These are phyloP conservation scores for Arachis hypogaea DNA, from an alignment of 306 rosid genomes.

Conservation along the genomic window DNA sequence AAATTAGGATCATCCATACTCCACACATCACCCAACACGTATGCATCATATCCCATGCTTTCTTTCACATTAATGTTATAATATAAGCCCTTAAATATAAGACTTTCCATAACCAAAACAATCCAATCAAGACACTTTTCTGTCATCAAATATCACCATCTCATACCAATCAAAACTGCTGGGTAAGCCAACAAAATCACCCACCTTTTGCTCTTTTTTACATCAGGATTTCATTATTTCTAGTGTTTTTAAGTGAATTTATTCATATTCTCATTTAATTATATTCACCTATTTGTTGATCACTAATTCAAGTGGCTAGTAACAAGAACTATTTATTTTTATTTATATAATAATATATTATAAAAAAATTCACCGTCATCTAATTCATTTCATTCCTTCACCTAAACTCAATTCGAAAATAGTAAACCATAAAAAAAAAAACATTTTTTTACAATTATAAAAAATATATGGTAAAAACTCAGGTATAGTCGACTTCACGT, in stretches of 20 bases:
- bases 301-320: too few species aligned
- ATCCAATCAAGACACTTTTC: constrained; percentile 17
- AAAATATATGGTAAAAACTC: too few species aligned
- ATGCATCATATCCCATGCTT: background rate
- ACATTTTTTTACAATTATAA: too few species aligned
- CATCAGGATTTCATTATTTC: too few species aligned
- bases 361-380: background rate
- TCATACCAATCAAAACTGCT: constrained; percentile 52
- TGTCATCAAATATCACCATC: constrained; percentile 38
- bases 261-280: too few species aligned
- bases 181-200: constrained; percentile 48
- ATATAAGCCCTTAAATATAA: constrained; percentile 41
- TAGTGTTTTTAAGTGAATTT: too few species aligned
- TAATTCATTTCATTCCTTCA: too few species aligned
- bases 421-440: too few species aligned
- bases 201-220: background rate
- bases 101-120: background rate
- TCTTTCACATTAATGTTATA: constrained; percentile 29
- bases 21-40: constrained; percentile 27
- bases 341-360: background rate
- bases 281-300: too few species aligned
- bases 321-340: too few species aligned
- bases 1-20: background rate
- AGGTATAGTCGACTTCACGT: too few species aligned
- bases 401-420: too few species aligned